phyloP scores from a whole-genome alignment of 2,329 filamentous ascomycete species.

The Cladophialophora exuberans region DNA sequence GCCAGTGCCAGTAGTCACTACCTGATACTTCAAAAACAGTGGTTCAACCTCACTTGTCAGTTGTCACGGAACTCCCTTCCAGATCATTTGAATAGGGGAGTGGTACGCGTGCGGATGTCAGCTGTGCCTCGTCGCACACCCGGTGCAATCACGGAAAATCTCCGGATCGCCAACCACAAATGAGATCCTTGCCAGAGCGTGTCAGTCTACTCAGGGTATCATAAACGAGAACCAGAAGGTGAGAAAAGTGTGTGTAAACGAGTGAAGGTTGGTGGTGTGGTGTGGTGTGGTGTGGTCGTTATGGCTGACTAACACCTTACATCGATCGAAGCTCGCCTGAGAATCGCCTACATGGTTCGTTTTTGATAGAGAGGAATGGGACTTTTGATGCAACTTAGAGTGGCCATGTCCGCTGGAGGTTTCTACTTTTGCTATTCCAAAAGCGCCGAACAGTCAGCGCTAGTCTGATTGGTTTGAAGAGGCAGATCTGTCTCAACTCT shows the following conservation, averaged over 20 bases:
- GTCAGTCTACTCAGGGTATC: too few species aligned
- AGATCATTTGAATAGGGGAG: too few species aligned
- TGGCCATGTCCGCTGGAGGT: neutral
- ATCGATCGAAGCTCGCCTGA: neutral
- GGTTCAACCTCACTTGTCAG: too few species aligned
- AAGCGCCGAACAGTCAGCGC: constrained; percentile 11
- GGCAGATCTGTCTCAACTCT: neutral
- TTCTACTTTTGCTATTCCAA: constrained; percentile 2
- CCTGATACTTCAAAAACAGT: too few species aligned
- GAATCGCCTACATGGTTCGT: too few species aligned
- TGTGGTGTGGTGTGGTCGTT: too few species aligned
- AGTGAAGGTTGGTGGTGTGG: too few species aligned
- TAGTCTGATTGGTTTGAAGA: constrained; percentile 8
- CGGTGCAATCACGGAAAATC: neutral
- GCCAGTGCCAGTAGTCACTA: too few species aligned
- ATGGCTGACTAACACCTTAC: constrained; percentile 2
- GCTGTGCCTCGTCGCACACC: neutral
- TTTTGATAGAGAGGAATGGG: too few species aligned
- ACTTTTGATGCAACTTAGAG: neutral
- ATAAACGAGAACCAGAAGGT: too few species aligned
- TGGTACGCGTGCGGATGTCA: neutral
- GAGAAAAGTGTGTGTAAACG: too few species aligned
- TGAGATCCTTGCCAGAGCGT: neutral
- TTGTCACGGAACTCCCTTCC: too few species aligned
- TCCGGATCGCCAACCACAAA: neutral